Evolutionary conservation across 2,329 filamentous ascomycete genomes (phyloP), one percentile per base, ranked within the genome.

Genomic region (Arthrobotrys sinensis): DNA sequence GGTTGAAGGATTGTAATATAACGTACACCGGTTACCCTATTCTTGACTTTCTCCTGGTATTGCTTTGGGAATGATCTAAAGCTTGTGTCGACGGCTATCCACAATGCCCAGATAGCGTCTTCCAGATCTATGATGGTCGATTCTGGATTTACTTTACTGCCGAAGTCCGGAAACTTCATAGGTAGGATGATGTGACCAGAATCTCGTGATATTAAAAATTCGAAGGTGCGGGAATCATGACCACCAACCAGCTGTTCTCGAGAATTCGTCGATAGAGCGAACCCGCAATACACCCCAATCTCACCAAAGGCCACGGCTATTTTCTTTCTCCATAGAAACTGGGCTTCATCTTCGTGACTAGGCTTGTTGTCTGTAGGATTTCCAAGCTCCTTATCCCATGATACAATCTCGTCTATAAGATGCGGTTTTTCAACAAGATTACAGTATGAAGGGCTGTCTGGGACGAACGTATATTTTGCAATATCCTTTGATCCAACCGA

Each of bases 31-130:
- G 7, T n/a, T 32, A 4, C 0, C 6, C 46, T 19, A 2, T 11
- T 40, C 16, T n/a, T 57, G 2, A 48, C 28, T 2, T 7, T 21
- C 8, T n/a, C 14, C 32, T 16, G 2, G 28, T 53, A 53, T 1
- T 19, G 19, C 7, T 53, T 14, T 4, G 48, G 48, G 21, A 19
- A 3, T 32, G 8, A 6, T 14, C 36, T 21, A 3, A 11, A 14
- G n/a, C 2, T 34, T 12, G 21, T 16, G 6, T 73, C 69, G 21
- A 65, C 50, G 1, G 21, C n/a, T 24, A 72, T 36, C 69, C 69
- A 73, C 8, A 73, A 24, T 8, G 45, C 60, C 69, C 60, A 73
- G 32, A 73, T 60, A n/a, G 69, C 69, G n/a, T 67, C 62, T 19
- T 8, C 69, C 0, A 65, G n/a, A 24, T 55, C 36, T 16, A 12